Evolutionary conservation across 1,284 basidiomycete species (phyloP), one percentile per base, ranked within the genome.

Genomic region (Marasmius tenuissimus): DNA sequence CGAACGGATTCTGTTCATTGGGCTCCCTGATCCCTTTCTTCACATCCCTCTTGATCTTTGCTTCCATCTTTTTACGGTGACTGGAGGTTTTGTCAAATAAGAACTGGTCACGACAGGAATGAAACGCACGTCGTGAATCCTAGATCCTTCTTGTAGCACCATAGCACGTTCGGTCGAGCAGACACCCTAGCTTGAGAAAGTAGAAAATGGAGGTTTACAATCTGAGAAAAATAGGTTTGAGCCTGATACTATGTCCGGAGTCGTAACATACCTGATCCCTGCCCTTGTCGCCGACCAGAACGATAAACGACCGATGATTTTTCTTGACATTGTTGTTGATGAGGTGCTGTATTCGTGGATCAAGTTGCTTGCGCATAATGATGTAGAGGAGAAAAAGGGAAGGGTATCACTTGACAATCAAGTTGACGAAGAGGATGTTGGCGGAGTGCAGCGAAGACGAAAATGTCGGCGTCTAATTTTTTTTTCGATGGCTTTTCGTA

Each of bases 101-200:
- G 40, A 39, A 60, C 53, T 48, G 38, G 48, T 47, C 55, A 49
- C 27, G 56, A 61, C 57, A 59, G 56, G 53, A 12, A 59, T 35
- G 27, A 45, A 40, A 71, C 88, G 66, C 70, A 92, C 92, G 86
- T 95, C 2, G 94, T 96, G 71, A 98, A 98, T 0, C 95, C 95
- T 0, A 98, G 82, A 45, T 97, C 96, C 75, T 97, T 97, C 80
- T 97, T 97, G 81, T 98, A 98, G 70, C 94, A 97, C 96, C 96
- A 98, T 64, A 97, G 76, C 0, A 98, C 96, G 16, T 91, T 94
- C 0, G 96, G 96, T 20, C 96, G 82, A 3, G 94, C 92, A 35
- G 93, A 93, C 0, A 96, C 88, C 47, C 94, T 83, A 14, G 95
- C 91, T 84, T 97, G 95, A 0, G 94, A 95, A 16, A 98, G 84